Conservation (phyloP, 2,329 filamentous ascomycete genomes). For the Aspergillus fumigatiaffinis region DNA sequence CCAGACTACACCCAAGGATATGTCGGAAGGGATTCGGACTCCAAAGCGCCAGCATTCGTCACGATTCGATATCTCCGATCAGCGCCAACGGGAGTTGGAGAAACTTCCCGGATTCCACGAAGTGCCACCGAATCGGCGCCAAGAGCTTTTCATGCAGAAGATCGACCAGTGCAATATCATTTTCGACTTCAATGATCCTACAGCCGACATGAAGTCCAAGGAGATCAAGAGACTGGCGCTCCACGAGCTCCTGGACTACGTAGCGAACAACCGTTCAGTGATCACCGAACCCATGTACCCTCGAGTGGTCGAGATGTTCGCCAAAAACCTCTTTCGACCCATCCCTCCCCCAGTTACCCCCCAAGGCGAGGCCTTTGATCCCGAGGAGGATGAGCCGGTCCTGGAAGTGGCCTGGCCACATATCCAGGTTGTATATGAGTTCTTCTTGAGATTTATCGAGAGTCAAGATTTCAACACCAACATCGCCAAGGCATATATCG, state of each 20-base stretch:
- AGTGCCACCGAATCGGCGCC: constrained; percentile 86
- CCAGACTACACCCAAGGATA: constrained; percentile 92
- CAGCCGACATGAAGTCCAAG: constrained; percentile 98
- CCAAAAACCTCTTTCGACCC: constrained; percentile 95
- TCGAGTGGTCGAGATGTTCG: constrained; percentile 97
- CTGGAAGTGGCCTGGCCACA: constrained; percentile 98
- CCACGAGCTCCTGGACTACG: constrained; percentile 94
- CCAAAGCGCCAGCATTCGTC: constrained; percentile 97
- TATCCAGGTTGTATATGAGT: constrained; percentile 99
- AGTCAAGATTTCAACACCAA: constrained; percentile 99
- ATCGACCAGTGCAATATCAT: constrained; percentile 99
- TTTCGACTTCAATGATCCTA: constrained; percentile 98
- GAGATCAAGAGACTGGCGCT: constrained; percentile 97
- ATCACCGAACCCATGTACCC: constrained; percentile 99
- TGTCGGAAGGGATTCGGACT: constrained; percentile 89
- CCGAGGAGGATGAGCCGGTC: constrained; percentile 96
- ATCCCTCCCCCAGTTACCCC: constrained; percentile 97
- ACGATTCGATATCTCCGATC: constrained; percentile 94
- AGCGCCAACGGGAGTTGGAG: constrained; percentile 82
- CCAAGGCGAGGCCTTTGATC: constrained; percentile 96
- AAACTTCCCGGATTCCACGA: constrained; percentile 98
- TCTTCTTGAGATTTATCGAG: constrained; percentile 97
- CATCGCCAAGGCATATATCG: constrained; percentile 97
- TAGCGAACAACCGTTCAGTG: constrained; percentile 96
- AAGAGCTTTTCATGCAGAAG: constrained; percentile 99